Evolutionary conservation across 495 filamentous ascomycete species (phyloP).

Genomic region (Penicillium turbatum): DNA sequence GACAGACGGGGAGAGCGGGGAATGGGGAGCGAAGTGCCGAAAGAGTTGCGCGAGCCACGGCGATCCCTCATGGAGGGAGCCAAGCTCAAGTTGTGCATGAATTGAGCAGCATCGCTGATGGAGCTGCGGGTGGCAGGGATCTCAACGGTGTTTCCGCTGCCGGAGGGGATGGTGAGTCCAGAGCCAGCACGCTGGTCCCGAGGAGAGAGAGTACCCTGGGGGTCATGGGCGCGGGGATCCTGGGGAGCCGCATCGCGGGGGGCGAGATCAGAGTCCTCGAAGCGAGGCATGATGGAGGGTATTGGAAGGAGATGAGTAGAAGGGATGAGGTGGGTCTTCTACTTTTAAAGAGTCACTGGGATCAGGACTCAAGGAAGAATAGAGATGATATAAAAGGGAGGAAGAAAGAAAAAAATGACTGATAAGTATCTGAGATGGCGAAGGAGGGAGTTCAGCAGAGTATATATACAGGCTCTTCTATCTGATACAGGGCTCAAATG

Average conservation of each 20-base stretch:
- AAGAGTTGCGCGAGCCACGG: slow-evolving; percentile 71
- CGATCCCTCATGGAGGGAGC: slow-evolving; percentile 63
- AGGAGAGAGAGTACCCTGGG: slow-evolving; percentile 23
- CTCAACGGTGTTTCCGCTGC: slow-evolving; percentile 56
- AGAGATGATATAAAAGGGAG: not conserved
- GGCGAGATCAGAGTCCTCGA: slow-evolving; percentile 55
- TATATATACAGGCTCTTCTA: slow-evolving; percentile 12
- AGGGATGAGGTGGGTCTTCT: slow-evolving; percentile 1
- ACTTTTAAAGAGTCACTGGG: slow-evolving; percentile 7
- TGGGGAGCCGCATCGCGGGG: slow-evolving; percentile 33
- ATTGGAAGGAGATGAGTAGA: slow-evolving; percentile 4
- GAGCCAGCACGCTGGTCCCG: slow-evolving; percentile 17
- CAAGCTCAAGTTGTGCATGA: slow-evolving; percentile 71
- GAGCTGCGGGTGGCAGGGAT: slow-evolving; percentile 66
- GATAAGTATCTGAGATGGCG: slow-evolving; percentile 2
- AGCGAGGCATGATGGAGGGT: slow-evolving; percentile 55
- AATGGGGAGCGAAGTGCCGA: slow-evolving; percentile 72
- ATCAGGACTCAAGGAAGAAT: slow-evolving; percentile 3
- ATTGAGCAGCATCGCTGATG: slow-evolving; percentile 61
- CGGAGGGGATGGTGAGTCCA: slow-evolving; percentile 47
- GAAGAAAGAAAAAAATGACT: slow-evolving; percentile 7
- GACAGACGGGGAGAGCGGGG: slow-evolving; percentile 67
- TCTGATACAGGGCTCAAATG: slow-evolving; percentile 15
- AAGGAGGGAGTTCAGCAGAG: slow-evolving; percentile 13
- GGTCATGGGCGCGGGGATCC: slow-evolving; percentile 27